Evolutionary conservation across 495 filamentous ascomycete species (phyloP).

Genomic region (Penicillium atrosanguineum): DNA sequence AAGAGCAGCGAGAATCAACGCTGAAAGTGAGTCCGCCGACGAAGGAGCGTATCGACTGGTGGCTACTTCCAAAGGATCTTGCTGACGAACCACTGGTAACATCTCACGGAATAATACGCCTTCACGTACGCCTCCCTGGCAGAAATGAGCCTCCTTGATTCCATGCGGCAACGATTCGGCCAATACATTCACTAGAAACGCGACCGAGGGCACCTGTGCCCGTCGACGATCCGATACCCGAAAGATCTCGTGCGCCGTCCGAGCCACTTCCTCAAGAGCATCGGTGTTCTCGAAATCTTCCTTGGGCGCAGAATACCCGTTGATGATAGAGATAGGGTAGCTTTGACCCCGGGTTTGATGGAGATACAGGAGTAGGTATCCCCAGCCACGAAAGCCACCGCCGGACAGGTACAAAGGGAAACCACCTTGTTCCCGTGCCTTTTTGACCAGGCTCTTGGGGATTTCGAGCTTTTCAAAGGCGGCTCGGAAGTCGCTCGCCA

Average conservation of each 20-base stretch:
- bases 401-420: conserved; percentile 79
- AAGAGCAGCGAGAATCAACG: conserved; percentile 44
- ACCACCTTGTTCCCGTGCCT: conserved; percentile 45
- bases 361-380: conserved; percentile 70
- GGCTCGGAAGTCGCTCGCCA: conserved; percentile 56
- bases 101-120: conserved; percentile 67
- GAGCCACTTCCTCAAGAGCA: conserved; percentile 52
- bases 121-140: conserved; percentile 82
- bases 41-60: conserved; percentile 50
- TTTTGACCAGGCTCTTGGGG: conserved; percentile 47
- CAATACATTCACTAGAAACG: conserved; percentile 71
- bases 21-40: conserved; percentile 35
- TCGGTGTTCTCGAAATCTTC: conserved; percentile 60
- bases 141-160: conserved; percentile 75
- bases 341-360: conserved; percentile 59
- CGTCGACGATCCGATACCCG: conserved; percentile 81
- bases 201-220: conserved; percentile 79
- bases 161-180: conserved; percentile 60
- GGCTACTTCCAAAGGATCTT: conserved; percentile 63
- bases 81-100: conserved; percentile 57
- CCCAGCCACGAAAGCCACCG: conserved; percentile 88
- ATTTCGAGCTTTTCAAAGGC: conserved; percentile 60
- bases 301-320: conserved; percentile 67
- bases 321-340: conserved; percentile 84
- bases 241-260: conserved; percentile 55